These are phyloP conservation scores for Aspergillus egyptiacus DNA, from an alignment of 495 filamentous ascomycete species.

Conservation along the genomic window DNA sequence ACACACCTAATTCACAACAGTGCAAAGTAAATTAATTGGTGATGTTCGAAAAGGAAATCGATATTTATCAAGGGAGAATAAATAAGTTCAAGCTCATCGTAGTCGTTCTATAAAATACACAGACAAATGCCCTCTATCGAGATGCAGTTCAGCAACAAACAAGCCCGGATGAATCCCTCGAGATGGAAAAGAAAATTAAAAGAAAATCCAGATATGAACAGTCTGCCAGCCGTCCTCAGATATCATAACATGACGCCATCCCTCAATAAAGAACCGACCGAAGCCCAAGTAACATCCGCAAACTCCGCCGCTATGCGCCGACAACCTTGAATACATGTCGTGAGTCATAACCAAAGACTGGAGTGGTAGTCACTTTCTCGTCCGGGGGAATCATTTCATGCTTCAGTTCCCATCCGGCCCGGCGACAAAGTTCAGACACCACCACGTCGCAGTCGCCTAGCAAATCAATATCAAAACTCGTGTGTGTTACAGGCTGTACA, in stretches of 20 bases:
- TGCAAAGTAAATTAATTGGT: too few relatives aligned
- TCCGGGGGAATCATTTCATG: slow-evolving; percentile 78
- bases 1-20: not conserved
- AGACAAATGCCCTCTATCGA: slow-evolving; percentile 7
- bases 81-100: slow-evolving; percentile 1
- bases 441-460: slow-evolving; percentile 91
- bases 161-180: not conserved
- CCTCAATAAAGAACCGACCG: slow-evolving; percentile 18
- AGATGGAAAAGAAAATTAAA: slow-evolving; percentile 6
- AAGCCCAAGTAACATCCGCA: slow-evolving; percentile 27
- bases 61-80: too few relatives aligned
- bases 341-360: slow-evolving; percentile 59
- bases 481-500: slow-evolving; percentile 66
- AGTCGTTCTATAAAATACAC: slow-evolving; percentile 11
- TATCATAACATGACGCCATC: slow-evolving; percentile 27
- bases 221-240: slow-evolving; percentile 5
- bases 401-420: slow-evolving; percentile 79
- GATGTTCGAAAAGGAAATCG: not conserved
- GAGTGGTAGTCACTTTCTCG: slow-evolving; percentile 51
- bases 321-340: slow-evolving; percentile 56
- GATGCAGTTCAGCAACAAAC: not conserved
- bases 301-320: slow-evolving; percentile 44
- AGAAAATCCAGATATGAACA: not conserved
- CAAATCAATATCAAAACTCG: slow-evolving; percentile 92
- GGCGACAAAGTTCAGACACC: slow-evolving; percentile 79